phyloP scores from a whole-genome alignment of 257 asterid genomes.

The Primulina eburnea region DNA sequence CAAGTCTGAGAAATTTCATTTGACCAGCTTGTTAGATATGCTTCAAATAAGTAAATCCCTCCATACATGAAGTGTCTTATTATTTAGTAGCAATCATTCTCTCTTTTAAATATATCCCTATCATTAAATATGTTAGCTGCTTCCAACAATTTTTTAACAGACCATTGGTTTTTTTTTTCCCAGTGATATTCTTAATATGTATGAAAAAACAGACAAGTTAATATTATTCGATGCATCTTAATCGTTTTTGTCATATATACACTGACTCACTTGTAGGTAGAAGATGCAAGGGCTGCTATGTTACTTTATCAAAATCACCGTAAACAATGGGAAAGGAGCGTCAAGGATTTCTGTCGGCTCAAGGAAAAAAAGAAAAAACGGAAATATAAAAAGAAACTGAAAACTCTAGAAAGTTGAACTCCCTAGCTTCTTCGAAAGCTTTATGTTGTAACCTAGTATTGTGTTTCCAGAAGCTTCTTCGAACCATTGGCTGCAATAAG shows the following conservation, averaged over 20 bases:
- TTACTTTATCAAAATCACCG: slow-evolving; percentile 60
- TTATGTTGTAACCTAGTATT: neutral
- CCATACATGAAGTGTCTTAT: neutral
- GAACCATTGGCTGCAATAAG: neutral
- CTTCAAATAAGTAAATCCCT: neutral
- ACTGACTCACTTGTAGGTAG: slow-evolving; percentile 38
- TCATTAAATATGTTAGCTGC: neutral
- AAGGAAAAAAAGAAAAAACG: slow-evolving; percentile 61
- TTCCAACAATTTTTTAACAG: no score
- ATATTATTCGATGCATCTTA: neutral
- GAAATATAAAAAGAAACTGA: slow-evolving; percentile 43
- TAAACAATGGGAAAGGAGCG: slow-evolving; percentile 69
- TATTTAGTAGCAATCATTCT: no score
- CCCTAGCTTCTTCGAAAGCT: slow-evolving; percentile 20
- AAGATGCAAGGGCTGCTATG: slow-evolving; percentile 96
- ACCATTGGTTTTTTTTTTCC: no score
- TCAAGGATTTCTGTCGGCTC: slow-evolving; percentile 58
- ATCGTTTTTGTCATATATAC: neutral
- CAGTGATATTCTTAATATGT: no score
- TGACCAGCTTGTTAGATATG: neutral
- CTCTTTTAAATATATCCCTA: no score
- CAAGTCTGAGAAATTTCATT: neutral
- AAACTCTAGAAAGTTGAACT: slow-evolving; percentile 22
- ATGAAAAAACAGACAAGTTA: neutral
- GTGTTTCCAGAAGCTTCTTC: neutral